These are phyloP conservation scores for Lasiodiplodia gonubiensis DNA, from an alignment of 2,329 filamentous ascomycete species.

Conservation along the genomic window DNA sequence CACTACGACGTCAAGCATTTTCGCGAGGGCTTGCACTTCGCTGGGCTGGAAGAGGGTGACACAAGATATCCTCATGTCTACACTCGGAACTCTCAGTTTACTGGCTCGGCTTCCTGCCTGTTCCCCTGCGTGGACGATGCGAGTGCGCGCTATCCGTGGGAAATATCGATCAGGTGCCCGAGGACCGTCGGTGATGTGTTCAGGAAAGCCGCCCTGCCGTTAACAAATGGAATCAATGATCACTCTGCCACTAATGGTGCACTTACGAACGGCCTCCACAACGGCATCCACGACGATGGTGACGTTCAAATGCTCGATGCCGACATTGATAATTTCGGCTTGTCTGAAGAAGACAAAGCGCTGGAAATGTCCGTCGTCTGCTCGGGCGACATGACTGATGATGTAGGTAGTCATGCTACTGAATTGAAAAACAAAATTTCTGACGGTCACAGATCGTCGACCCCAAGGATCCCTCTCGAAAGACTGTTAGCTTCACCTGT, in stretches of 20 bases:
- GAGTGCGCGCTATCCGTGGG: conserved; percentile 82
- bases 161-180: conserved; percentile 83
- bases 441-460: conserved; percentile 62
- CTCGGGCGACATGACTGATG: conserved; percentile 86
- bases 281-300: conserved; percentile 37
- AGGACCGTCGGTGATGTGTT: conserved; percentile 80
- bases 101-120: conserved; percentile 80
- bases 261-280: conserved; percentile 31
- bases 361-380: conserved; percentile 90
- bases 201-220: conserved; percentile 36
- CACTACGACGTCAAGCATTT: conserved; percentile 79
- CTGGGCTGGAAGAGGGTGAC: conserved; percentile 81
- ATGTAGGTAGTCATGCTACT: conserved; percentile 52
- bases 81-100: conserved; percentile 78
- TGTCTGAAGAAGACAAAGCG: conserved; percentile 79
- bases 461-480: conserved; percentile 77
- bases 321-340: conserved; percentile 49
- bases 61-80: conserved; percentile 89
- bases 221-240: conserved; percentile 40
- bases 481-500: conserved; percentile 84
- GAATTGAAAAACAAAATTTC: conserved; percentile 22
- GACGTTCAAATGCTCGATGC: conserved; percentile 43
- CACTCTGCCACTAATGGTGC: conserved; percentile 34
- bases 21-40: conserved; percentile 89
- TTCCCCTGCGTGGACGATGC: conserved; percentile 94